A percentile compares a stretch with the other conserved stretches of the same genome.
Evolutionary conservation across 495 filamentous ascomycete genomes (phyloP).

Genomic region (Schizothecium vesticola): DNA sequence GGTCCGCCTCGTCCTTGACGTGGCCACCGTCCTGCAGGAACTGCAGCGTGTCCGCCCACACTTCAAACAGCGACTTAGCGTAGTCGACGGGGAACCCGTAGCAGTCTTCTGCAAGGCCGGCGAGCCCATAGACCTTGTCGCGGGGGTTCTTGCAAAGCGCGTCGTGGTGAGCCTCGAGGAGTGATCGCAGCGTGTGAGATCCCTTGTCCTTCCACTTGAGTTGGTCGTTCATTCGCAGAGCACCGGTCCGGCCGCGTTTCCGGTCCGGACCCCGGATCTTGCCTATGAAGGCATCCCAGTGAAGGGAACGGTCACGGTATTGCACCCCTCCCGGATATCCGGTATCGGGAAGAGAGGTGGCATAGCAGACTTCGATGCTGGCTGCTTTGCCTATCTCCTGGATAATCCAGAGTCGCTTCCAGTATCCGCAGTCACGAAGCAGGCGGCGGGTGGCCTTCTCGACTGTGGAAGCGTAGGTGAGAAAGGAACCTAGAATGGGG

Average conservation of each 20-base stretch:
- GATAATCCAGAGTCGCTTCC: conserved; percentile 9
- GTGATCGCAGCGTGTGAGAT: conserved; percentile 6
- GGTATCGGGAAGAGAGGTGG: neutral
- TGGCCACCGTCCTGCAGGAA: neutral
- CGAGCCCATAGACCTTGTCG: conserved; percentile 15
- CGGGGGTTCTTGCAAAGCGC: conserved; percentile 2
- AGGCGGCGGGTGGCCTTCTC: neutral
- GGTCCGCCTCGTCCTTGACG: neutral
- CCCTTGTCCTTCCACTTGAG: conserved; percentile 1
- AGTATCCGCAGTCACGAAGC: conserved; percentile 1
- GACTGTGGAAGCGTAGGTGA: neutral
- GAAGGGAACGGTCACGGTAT: neutral
- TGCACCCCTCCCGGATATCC: neutral
- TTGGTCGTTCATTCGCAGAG: neutral
- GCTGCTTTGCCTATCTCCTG: conserved; percentile 12
- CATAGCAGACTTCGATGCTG: conserved; percentile 1
- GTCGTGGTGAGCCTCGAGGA: conserved; percentile 2
- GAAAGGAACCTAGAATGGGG: neutral
- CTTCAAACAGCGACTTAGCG: conserved; percentile 10
- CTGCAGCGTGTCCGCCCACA: conserved; percentile 12
- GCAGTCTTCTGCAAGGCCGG: conserved; percentile 8
- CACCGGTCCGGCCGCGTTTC: neutral
- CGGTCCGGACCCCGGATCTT: neutral
- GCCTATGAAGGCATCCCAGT: neutral
- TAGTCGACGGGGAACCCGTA: conserved; percentile 12